Base-by-base conservation (phyloP, 768 basidiomycete genomes). In the Cyathus striatus region DNA sequence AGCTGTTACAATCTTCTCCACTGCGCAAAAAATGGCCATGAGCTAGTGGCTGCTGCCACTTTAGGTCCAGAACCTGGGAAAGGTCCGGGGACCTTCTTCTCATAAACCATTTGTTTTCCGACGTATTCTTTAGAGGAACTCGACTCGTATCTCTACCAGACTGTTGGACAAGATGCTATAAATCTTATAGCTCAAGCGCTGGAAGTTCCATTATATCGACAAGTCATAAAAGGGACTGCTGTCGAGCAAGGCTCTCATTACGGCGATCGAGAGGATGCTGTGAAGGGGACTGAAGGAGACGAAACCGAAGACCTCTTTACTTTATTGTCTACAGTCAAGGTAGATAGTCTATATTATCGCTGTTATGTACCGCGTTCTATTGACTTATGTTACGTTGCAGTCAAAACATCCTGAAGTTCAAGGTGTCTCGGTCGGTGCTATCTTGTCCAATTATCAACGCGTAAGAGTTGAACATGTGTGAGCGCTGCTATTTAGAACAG, bases 91-190 rank as follows among this genome's bases (percentile, higher is more conserved):
- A 43, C 41, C 45, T 38, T 43, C 43, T 47, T 10, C 27, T 10
- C 16, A 16, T 30, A 10, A 30, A 30, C 42, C 42, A 53, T 40
- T 34, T 41, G 48, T 50, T 56, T 51, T 51, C 41, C 51, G 51
- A 46, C 47, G 40, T 37, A 53, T 43, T 46, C 33, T 34, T n/a
- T 61, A 96, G 96, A 98, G 72, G 96, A 99, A 70, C 79, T 98
- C 55, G 94, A 99, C 63, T 97, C 94, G 18, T 98, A 92, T 67
- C 73, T 99, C 61, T 99, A 97, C 63, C 96, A 99, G 62, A 97
- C 95, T n/a, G 94, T 99, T 21, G 96, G 94, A 1, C 94, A 97
- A 58, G 90, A 92, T 44, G 90, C 91, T 14, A 84, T 98, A 45
- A 81, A 89, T 38, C 72, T 86, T 40, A 83, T 98, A 43, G 93